These are phyloP conservation scores for Fusarium temperatum DNA, from an alignment of 2,329 filamentous ascomycete species.

Conservation along the genomic window DNA sequence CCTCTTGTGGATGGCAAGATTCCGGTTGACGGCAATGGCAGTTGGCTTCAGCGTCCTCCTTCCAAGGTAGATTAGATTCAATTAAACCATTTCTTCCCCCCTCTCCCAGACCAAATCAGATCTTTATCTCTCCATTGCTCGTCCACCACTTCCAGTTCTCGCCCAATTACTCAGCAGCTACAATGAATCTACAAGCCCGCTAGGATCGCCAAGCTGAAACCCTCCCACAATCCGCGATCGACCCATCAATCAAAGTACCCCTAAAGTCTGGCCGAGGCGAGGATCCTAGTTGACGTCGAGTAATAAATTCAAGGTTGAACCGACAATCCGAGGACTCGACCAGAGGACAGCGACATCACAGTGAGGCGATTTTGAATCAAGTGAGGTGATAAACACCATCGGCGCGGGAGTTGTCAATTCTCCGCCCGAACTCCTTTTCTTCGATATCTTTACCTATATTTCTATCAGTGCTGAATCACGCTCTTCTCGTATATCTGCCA, in stretches of 20 bases:
- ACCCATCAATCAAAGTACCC: conserved; percentile 14
- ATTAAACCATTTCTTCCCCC: background rate
- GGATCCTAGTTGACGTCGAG: conserved; percentile 18
- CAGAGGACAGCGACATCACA: conserved; percentile 1
- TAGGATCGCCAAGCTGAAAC: conserved; percentile 31
- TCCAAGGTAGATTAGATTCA: conserved; percentile 9
- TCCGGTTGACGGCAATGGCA: conserved; percentile 2
- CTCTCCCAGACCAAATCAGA: conserved; percentile 1
- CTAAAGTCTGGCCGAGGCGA: conserved; percentile 5
- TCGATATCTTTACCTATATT: background rate
- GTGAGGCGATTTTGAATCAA: conserved; percentile 30
- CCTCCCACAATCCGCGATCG: conserved; percentile 15
- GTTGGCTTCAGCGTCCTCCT: conserved; percentile 4
- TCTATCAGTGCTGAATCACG: background rate
- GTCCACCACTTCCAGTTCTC: background rate
- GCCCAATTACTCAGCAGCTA: background rate
- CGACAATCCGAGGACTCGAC: conserved; percentile 8
- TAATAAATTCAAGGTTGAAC: conserved; percentile 20
- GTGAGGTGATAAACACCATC: conserved; percentile 21
- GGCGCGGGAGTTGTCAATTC: background rate
- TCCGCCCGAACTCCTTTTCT: conserved; percentile 1
- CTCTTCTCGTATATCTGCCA: background rate
- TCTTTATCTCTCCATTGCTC: background rate
- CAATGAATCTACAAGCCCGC: background rate
- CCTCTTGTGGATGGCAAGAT: conserved; percentile 8